Conservation (phyloP, 768 basidiomycete species). For the Russula earlei region DNA sequence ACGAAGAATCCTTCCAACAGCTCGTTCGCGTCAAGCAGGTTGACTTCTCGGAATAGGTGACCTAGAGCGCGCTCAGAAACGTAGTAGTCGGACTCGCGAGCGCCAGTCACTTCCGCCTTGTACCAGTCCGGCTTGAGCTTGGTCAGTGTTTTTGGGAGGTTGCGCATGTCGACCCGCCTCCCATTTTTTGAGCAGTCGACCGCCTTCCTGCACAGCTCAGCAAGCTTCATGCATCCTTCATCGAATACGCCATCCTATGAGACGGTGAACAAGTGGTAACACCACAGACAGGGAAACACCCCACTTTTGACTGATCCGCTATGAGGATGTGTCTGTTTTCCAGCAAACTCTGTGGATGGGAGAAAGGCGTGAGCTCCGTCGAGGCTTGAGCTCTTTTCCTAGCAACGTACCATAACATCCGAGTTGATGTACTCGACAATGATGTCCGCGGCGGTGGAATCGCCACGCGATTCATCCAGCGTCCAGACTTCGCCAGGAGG, state of each 20-base stretch:
- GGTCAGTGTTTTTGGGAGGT: conserved; percentile 45
- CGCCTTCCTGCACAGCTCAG: conserved; percentile 43
- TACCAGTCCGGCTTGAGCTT: conserved; percentile 74
- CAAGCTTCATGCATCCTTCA: conserved; percentile 34
- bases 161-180: conserved; percentile 44
- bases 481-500: conserved; percentile 23
- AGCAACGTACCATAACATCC: conserved; percentile 51
- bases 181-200: conserved; percentile 77
- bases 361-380: too few species aligned
- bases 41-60: conserved; percentile 34
- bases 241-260: conserved; percentile 52
- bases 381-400: too few species aligned
- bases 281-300: conserved; percentile 28
- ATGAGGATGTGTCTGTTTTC: conserved; percentile 58
- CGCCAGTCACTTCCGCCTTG: conserved; percentile 33
- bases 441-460: conserved; percentile 51
- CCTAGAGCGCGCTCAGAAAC: conserved; percentile 62
- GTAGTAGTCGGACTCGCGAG: conserved; percentile 53
- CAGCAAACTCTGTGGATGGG: conserved; percentile 45
- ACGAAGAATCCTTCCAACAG: not conserved
- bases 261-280: not conserved
- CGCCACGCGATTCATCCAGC: conserved; percentile 21
- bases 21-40: not conserved
- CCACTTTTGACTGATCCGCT: conserved; percentile 69
- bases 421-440: conserved; percentile 76